These are phyloP conservation scores for Eurotiales sp. DNA, from an alignment of 2,329 filamentous ascomycete species.

Conservation along the genomic window DNA sequence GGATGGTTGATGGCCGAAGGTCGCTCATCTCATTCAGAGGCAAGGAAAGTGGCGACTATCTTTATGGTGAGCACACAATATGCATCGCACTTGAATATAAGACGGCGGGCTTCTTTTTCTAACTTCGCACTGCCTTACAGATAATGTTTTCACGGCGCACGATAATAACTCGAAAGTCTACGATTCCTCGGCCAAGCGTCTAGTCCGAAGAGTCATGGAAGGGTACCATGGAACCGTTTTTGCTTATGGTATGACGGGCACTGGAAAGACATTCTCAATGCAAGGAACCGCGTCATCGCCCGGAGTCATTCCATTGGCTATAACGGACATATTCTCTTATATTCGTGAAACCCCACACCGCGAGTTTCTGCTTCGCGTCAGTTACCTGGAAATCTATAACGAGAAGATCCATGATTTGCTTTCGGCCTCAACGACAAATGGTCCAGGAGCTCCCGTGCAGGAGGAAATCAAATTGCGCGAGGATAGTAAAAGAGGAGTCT, in stretches of 20 bases:
- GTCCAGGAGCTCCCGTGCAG: conserved; percentile 56
- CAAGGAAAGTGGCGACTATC: conserved; percentile 87
- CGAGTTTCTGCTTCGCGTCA: conserved; percentile 91
- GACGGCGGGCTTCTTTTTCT: conserved; percentile 19
- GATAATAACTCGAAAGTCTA: conserved; percentile 96
- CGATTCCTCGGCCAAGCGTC: conserved; percentile 85
- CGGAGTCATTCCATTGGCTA: conserved; percentile 93
- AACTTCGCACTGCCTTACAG: conserved; percentile 47
- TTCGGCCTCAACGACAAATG: conserved; percentile 61
- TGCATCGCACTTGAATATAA: too few species aligned
- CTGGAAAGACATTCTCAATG: conserved; percentile 99
- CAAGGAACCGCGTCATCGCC: conserved; percentile 94
- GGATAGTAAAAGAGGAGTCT: conserved; percentile 93
- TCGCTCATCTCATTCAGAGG: conserved; percentile 79
- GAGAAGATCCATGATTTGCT: conserved; percentile 94
- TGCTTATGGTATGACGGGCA: conserved; percentile 98
- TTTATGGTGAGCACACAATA: conserved; percentile 72
- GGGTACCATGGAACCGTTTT: conserved; percentile 98
- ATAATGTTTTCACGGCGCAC: conserved; percentile 92
- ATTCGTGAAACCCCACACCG: conserved; percentile 93
- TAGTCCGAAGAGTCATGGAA: conserved; percentile 97
- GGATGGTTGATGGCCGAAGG: conserved; percentile 83
- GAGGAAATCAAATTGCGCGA: conserved; percentile 98
- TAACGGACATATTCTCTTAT: conserved; percentile 98
- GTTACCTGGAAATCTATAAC: conserved; percentile 98